A percentile compares a stretch with the other conserved stretches of the same genome.
Evolutionary conservation across 108 stramenopile species (phyloP).

Genomic region (Licmophora abbreviata): DNA sequence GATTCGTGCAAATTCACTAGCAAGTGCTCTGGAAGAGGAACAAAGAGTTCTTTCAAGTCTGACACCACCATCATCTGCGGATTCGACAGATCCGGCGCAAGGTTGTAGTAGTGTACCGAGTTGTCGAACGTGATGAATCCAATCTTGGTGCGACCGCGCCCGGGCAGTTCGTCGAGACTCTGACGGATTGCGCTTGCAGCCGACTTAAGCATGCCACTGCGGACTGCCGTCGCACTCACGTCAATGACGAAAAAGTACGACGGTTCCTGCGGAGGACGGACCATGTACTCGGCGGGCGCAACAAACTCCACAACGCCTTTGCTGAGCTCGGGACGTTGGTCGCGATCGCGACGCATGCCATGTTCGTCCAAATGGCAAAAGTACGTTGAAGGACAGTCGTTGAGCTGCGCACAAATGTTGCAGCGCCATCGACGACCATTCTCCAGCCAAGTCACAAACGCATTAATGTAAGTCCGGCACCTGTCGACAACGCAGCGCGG

Average conservation of each 20-base stretch:
- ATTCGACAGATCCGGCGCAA: slow-evolving; percentile 68
- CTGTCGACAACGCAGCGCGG: too few relatives aligned
- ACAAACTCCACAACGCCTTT: slow-evolving; percentile 86
- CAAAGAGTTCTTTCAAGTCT: slow-evolving; percentile 90
- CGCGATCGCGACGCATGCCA: slow-evolving; percentile 80
- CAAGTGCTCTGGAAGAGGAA: slow-evolving; percentile 93
- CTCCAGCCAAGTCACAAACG: slow-evolving; percentile 94
- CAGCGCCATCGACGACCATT: slow-evolving; percentile 96
- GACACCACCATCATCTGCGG: slow-evolving; percentile 95
- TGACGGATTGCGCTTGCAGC: slow-evolving; percentile 74
- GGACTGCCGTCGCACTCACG: slow-evolving; percentile 83
- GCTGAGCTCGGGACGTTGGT: slow-evolving; percentile 88
- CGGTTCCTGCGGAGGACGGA: slow-evolving; percentile 96
- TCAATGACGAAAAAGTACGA: slow-evolving; percentile 96
- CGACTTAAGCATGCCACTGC: slow-evolving; percentile 76
- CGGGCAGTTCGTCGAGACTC: slow-evolving; percentile 87
- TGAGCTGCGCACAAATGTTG: slow-evolving; percentile 94
- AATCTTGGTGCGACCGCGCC: slow-evolving; percentile 77
- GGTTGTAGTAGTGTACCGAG: slow-evolving; percentile 92
- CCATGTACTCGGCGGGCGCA: slow-evolving; percentile 98
- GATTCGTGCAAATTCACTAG: slow-evolving; percentile 91
- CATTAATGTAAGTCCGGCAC: slow-evolving; percentile 99
- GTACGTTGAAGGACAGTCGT: slow-evolving; percentile 88
- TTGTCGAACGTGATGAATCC: slow-evolving; percentile 94
- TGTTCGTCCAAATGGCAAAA: slow-evolving; percentile 93